Percentiles rank a stretch among this genome's conserved stretches.
These are phyloP conservation scores for Suillus luteus DNA, from an alignment of 768 basidiomycete species.

Conservation along the genomic window DNA sequence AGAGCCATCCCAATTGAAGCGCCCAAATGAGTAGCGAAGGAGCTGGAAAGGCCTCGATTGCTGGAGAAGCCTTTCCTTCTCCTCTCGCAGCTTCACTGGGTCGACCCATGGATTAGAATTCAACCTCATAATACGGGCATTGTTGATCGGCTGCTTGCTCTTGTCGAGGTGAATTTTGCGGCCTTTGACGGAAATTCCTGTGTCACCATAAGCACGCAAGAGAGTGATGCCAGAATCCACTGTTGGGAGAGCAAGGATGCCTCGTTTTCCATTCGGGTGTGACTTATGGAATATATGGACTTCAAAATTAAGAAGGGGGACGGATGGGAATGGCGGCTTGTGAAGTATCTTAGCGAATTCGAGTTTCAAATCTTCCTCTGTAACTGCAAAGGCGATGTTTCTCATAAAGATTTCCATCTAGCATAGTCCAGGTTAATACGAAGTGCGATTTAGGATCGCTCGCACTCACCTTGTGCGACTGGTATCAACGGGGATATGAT, in stretches of 20 bases:
- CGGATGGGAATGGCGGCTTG: slow-evolving; percentile 33
- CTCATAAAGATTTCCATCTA: slow-evolving; percentile 40
- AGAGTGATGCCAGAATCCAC: slow-evolving; percentile 25
- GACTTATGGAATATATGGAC: slow-evolving; percentile 30
- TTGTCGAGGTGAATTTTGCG: slow-evolving; percentile 19
- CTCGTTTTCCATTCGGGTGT: slow-evolving; percentile 25
- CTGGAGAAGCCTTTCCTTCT: slow-evolving; percentile 26
- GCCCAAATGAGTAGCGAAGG: slow-evolving; percentile 36
- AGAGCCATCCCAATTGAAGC: slow-evolving; percentile 34
- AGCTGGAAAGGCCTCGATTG: slow-evolving; percentile 28
- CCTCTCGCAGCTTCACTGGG: slow-evolving; percentile 26
- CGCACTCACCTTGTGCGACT: slow-evolving; percentile 24
- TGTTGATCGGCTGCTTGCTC: slow-evolving; percentile 28
- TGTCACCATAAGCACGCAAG: slow-evolving; percentile 26
- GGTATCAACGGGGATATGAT: background rate
- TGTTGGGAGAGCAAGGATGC: slow-evolving; percentile 35
- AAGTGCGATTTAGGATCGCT: background rate
- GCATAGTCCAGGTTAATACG: background rate
- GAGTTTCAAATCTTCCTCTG: slow-evolving; percentile 33
- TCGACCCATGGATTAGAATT: slow-evolving; percentile 33
- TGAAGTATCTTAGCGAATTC: slow-evolving; percentile 37
- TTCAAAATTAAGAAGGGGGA: slow-evolving; percentile 36
- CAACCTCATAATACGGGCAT: slow-evolving; percentile 26
- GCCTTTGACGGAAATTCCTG: slow-evolving; percentile 32
- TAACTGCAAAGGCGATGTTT: slow-evolving; percentile 30